Conservation (phyloP, 2,329 filamentous ascomycete species). For the Fonsecaea multimorphosa region DNA sequence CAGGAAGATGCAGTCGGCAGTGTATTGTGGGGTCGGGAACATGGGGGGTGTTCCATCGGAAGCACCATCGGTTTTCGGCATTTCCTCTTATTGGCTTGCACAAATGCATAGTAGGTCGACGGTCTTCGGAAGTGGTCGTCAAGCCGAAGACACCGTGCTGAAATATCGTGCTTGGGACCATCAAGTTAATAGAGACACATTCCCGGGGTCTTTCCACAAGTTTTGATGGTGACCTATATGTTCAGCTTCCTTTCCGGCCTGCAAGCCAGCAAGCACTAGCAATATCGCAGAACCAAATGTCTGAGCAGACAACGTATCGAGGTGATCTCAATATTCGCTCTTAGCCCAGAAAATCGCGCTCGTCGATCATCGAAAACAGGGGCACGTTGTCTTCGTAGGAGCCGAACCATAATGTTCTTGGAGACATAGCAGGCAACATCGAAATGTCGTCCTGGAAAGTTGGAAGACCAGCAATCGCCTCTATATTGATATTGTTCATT, state of each 20-base stretch:
- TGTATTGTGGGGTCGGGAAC: neutral
- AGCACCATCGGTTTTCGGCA: neutral
- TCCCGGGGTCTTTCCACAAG: neutral
- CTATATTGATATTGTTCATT: neutral
- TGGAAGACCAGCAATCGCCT: neutral
- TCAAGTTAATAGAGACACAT: neutral
- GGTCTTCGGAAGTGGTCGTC: neutral
- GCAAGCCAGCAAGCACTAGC: neutral
- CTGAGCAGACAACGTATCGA: too few species aligned
- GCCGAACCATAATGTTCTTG: constrained; percentile 2
- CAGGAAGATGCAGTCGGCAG: neutral
- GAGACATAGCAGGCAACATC: neutral
- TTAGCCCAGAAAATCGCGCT: neutral
- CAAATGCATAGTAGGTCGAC: neutral
- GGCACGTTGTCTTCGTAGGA: neutral
- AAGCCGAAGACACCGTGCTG: neutral
- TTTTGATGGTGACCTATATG: neutral
- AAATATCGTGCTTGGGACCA: neutral
- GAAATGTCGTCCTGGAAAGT: neutral
- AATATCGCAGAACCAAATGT: too few species aligned
- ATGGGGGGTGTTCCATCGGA: neutral
- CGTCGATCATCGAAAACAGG: neutral
- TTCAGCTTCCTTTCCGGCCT: neutral
- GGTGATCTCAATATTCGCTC: neutral
- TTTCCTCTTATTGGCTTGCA: neutral